A percentile compares a stretch with the other conserved stretches of the same genome.
phyloP scores from a whole-genome alignment of 768 basidiomycete species.

The Lyophyllum semitale region DNA sequence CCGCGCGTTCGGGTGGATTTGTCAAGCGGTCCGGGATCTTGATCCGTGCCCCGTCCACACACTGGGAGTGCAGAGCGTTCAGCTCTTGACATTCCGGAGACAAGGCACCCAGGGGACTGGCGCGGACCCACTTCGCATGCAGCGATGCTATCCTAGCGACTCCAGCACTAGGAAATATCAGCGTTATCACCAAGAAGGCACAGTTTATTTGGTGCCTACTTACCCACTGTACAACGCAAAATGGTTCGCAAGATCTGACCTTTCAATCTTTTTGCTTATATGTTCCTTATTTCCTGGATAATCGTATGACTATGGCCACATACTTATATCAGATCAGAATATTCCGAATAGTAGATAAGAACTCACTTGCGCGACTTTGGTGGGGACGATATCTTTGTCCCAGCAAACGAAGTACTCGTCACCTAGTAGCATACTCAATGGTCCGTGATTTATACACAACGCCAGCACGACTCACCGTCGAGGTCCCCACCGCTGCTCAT shows the following conservation, averaged over 20 bases:
- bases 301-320: slow-evolving; percentile 54
- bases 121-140: slow-evolving; percentile 61
- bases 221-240: slow-evolving; percentile 69
- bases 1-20: slow-evolving; percentile 47
- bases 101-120: slow-evolving; percentile 56
- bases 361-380: slow-evolving; percentile 52
- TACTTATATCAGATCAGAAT: neutral
- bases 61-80: slow-evolving; percentile 70
- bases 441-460: neutral
- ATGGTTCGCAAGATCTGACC: slow-evolving; percentile 62
- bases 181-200: neutral
- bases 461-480: slow-evolving; percentile 39
- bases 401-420: slow-evolving; percentile 73
- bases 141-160: slow-evolving; percentile 58
- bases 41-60: slow-evolving; percentile 65
- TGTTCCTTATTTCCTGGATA: slow-evolving; percentile 67
- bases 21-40: slow-evolving; percentile 57
- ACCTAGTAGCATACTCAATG: slow-evolving; percentile 32
- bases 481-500: slow-evolving; percentile 74
- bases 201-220: slow-evolving; percentile 11
- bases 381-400: slow-evolving; percentile 65
- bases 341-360: neutral
- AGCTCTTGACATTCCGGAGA: slow-evolving; percentile 70
- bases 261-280: slow-evolving; percentile 44
- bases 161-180: slow-evolving; percentile 43